A percentile compares a stretch with the other conserved stretches of the same genome.
Conservation (phyloP, 768 basidiomycete species). For the Kwoniella botswanensis region DNA sequence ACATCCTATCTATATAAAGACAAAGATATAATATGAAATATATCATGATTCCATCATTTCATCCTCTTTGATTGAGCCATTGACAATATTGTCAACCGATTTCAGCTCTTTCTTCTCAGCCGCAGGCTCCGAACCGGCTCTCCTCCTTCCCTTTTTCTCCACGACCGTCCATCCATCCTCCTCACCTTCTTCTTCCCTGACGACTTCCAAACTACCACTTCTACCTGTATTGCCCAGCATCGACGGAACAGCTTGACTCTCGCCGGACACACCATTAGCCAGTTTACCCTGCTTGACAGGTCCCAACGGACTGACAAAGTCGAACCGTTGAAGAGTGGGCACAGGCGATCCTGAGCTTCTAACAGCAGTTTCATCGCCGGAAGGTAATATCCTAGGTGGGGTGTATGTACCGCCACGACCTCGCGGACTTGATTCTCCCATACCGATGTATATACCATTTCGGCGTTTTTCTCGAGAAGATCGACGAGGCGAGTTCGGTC, state of each 20-base stretch:
- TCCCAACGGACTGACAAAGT: constrained; percentile 53
- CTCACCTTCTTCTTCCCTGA: constrained; percentile 40
- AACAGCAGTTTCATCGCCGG: constrained; percentile 49
- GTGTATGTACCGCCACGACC: constrained; percentile 44
- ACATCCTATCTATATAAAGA: background rate
- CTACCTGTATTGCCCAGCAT: constrained; percentile 21
- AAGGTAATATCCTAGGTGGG: constrained; percentile 45
- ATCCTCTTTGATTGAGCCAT: background rate
- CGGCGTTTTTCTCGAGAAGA: constrained; percentile 34
- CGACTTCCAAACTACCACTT: constrained; percentile 35
- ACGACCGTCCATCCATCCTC: constrained; percentile 42
- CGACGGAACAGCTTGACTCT: background rate
- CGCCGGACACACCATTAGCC: constrained; percentile 1
- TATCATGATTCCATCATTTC: constrained; percentile 22
- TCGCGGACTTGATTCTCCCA: constrained; percentile 46
- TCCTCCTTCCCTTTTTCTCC: constrained; percentile 25
- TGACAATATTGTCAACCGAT: background rate
- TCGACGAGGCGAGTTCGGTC: constrained; percentile 45
- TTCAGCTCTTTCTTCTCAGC: constrained; percentile 24
- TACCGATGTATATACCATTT: constrained; percentile 29
- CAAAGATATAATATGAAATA: background rate
- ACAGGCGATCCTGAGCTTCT: constrained; percentile 25
- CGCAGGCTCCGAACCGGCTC: constrained; percentile 37
- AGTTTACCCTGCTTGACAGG: constrained; percentile 37
- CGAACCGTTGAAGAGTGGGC: constrained; percentile 38